Evolutionary conservation across 345 rosid species (phyloP), one percentile per base, ranked within the genome.

Genomic region (Turnera subulata): DNA sequence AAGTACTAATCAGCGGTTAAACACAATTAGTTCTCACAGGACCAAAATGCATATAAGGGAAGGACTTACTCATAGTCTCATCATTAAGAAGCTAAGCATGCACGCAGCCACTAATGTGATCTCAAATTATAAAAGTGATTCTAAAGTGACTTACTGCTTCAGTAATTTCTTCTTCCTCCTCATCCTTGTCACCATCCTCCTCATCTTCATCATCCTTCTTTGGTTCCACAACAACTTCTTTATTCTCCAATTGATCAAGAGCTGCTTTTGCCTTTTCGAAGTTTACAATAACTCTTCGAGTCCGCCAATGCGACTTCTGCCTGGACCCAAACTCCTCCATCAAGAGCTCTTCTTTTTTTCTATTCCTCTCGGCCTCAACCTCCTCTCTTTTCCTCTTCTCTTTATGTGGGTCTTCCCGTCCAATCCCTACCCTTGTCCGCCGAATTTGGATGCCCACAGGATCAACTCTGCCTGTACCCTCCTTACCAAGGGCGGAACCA

Each of bases 181-280:
- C 89, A 12, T 67, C 77, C 47, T 81, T 56, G 42, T 67, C 85
- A 53, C 45, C 78, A 25, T 69, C 91, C 55, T 72, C 84, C 25
- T 73, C 82, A 2, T 83, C n/a, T n/a, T n/a, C 89, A 24, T 69
- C 78, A 46, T 65, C 76, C 76, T 85, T 85, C 78, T 80, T 72
- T 0, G 81, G 80, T 63, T 55, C 76, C 46, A 84, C 60, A 63
- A 81, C 71, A 63, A 81, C 71, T 73, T 93, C 86, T 58, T 70
- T 81, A 35, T 87, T 81, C 78, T 93, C 96, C 66, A 93, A 76
- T 48, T 93, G 96, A 75, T 87, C 95, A 72, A 89, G 90, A 39
- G 95, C 84, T 1, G 88, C 83, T 71, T 85, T 89, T 5, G 92
- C 95, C 78, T 87, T 93, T 63, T 65, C 68, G 67, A 77, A 89